A percentile compares a stretch with the other conserved stretches of the same genome.
Evolutionary conservation across 495 filamentous ascomycete genomes (phyloP).

Genomic region (Amphirosellinia nigrospora): DNA sequence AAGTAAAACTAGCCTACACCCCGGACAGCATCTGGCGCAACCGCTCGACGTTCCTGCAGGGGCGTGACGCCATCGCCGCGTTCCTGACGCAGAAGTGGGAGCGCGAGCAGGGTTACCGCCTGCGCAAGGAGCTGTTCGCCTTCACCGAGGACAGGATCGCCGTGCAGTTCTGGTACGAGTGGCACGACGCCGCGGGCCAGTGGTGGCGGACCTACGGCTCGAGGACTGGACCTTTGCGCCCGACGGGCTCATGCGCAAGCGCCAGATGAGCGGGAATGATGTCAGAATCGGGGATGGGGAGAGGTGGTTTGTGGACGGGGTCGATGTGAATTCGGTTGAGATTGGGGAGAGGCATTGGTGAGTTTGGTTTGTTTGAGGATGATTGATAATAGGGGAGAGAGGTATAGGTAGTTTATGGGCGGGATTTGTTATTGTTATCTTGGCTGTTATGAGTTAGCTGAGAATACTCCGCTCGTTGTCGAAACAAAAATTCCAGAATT

Average conservation of each 20-base stretch:
- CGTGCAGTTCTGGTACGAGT: slow-evolving; percentile 95
- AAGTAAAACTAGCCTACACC: slow-evolving; percentile 77
- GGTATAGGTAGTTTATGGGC: too few species aligned
- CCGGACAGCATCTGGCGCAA: slow-evolving; percentile 84
- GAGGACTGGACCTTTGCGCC: slow-evolving; percentile 91
- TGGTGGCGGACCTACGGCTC: slow-evolving; percentile 92
- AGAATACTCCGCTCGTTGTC: too few species aligned
- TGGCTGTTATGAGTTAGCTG: too few species aligned
- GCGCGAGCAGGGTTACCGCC: slow-evolving; percentile 71
- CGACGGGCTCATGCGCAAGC: slow-evolving; percentile 82
- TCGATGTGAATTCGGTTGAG: slow-evolving; percentile 74
- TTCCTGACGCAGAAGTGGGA: slow-evolving; percentile 83
- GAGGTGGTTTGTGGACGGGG: slow-evolving; percentile 71
- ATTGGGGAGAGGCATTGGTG: slow-evolving; percentile 62
- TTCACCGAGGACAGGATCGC: slow-evolving; percentile 75
- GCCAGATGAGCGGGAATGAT: slow-evolving; percentile 93
- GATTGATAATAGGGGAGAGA: too few species aligned
- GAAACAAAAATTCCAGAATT: too few species aligned
- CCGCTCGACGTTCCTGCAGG: slow-evolving; percentile 71
- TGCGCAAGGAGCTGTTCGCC: slow-evolving; percentile 89
- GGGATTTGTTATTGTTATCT: too few species aligned
- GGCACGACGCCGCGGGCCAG: slow-evolving; percentile 71
- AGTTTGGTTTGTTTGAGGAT: slow-evolving; percentile 14
- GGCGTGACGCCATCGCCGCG: slow-evolving; percentile 68
- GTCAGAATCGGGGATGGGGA: slow-evolving; percentile 67